These are phyloP conservation scores for Amaranthus hypochondriacus DNA, from an alignment of 148 eudicot species.

Conservation along the genomic window DNA sequence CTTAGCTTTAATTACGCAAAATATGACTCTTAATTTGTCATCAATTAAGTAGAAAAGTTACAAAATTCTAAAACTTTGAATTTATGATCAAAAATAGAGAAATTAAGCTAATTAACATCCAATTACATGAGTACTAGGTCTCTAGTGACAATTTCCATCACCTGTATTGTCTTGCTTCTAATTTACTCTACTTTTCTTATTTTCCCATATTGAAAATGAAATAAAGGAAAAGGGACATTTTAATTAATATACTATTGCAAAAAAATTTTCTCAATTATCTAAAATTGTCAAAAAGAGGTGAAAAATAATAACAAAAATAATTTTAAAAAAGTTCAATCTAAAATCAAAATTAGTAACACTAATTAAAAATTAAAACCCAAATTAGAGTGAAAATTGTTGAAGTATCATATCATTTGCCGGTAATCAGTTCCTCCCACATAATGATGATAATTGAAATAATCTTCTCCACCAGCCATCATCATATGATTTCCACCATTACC, in stretches of 20 bases:
- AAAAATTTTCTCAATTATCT: constrained; percentile 5
- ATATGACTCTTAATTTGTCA: constrained; percentile 17
- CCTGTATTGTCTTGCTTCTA: not conserved
- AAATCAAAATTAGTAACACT: constrained; percentile 19
- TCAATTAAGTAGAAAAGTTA: constrained; percentile 18
- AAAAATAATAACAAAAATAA: not conserved
- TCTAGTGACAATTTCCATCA: not conserved
- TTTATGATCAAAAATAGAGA: not conserved
- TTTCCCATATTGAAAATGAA: not conserved
- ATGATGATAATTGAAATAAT: constrained; percentile 66
- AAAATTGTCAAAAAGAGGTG: constrained; percentile 1
- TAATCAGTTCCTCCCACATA: constrained; percentile 60
- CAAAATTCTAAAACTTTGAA: constrained; percentile 12
- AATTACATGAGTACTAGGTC: constrained; percentile 8
- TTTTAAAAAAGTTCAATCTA: not conserved
- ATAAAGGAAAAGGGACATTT: not conserved
- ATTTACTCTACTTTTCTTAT: constrained; percentile 15
- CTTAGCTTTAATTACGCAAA: constrained; percentile 20
- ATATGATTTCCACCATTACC: constrained; percentile 7
- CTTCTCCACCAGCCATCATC: constrained; percentile 46
- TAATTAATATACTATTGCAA: constrained; percentile 8
- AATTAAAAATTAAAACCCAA: not conserved
- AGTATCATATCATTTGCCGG: constrained; percentile 53
- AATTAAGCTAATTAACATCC: constrained; percentile 10
- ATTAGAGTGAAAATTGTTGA: not conserved